phyloP scores from a whole-genome alignment of 805 yeast species.

The Candida ipomoeae region DNA sequence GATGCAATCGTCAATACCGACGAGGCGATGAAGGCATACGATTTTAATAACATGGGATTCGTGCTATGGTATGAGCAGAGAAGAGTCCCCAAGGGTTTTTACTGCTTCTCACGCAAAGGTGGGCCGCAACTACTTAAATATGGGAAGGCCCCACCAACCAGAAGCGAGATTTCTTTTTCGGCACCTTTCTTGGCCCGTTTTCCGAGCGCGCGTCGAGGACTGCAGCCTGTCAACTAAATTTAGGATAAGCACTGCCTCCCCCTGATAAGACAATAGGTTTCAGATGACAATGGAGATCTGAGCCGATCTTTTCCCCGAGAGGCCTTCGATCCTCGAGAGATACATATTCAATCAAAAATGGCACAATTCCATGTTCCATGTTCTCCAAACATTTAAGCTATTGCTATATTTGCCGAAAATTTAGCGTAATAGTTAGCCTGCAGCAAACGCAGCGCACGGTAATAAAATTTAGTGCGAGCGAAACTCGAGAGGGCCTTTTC shows the following conservation, averaged over 20 bases:
- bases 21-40: neutral
- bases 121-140: neutral
- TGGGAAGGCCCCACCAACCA: neutral
- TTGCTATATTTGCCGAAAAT: no score
- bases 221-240: neutral
- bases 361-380: no score
- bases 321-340: no score
- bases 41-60: neutral
- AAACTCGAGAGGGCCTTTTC: no score
- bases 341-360: no score
- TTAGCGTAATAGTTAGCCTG: no score
- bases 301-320: no score
- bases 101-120: neutral
- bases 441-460: no score
- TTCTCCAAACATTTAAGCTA: no score
- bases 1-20: conserved; percentile 6
- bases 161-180: neutral
- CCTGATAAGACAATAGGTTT: neutral
- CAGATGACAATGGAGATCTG: neutral
- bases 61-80: neutral
- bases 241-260: neutral
- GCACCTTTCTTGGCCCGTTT: neutral
- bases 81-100: neutral
- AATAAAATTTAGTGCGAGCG: no score
- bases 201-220: neutral